Base-by-base conservation (phyloP, 805 yeast genomes). In the Kodamaea neixiangensis region DNA sequence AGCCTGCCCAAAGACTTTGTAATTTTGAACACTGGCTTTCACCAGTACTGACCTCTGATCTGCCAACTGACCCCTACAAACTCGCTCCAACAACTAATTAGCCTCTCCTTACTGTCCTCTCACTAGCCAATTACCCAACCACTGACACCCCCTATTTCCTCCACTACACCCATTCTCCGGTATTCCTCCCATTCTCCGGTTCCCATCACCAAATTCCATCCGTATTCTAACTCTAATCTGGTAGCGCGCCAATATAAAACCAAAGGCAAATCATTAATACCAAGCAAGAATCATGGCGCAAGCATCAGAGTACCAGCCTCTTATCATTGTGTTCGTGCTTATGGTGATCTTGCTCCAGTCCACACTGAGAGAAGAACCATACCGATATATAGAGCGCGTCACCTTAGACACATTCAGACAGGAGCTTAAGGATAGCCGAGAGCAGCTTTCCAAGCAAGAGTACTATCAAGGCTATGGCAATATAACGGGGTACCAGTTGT, bases 401-500 rank as follows among this genome's bases (percentile, higher is more conserved):
- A 63, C 71, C 18, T 52, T 71, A 35, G 50, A 39, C 11, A 47
- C 51, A 14, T 72, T 64, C 52, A 68, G 64, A 46, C 51, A 58
- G n/a, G 51, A 59, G 21, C 54, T 72, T 5, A 48, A 50, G 31
- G 33, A 49, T n/a, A 47, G 57, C 41, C 58, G 49, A n/a, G 37
- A 46, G 4, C 54, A 56, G 40, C 54, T 85, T 31, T 57, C 54
- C 11, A 68, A 73, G 35, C 63, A 79, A 40, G 73, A 78, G 0
- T 85, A 77, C 63, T 49, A 62, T 15, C 53, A 67, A 3, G 89
- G 88, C 5, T 85, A 83, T 62, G 87, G 87, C 1, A 86, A 87
- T 58, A 64, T 89, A 13, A 86, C 94, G 0, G 97, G 97, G 3
- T 80, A 85, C 51, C 77, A 75, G 58, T 66, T 85, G 31, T 81